Evolutionary conservation across 1,284 basidiomycete genomes (phyloP), one percentile per base, ranked within the genome.

Genomic region (Thecaphora thlaspeos): DNA sequence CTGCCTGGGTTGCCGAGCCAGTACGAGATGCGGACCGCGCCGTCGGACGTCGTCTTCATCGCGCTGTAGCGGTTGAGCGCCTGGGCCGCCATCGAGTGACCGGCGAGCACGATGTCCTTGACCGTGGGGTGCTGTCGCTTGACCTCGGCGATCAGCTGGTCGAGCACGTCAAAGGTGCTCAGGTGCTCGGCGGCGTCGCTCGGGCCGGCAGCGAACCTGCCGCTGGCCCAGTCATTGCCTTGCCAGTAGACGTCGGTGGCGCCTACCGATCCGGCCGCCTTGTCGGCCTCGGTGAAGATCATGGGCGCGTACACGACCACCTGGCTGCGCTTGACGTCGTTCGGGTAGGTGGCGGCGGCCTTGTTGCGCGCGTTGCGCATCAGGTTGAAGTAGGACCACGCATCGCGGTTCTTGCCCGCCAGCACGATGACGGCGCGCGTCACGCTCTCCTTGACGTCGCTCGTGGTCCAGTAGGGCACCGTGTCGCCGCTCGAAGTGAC

Each of bases 351-450:
- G 21, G 41, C 17, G 18, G 63, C 59, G 23, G 68, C 65, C 14
- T 59, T 64, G 28, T 47, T 54, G 17, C 66, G 38, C 2, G 64
- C 61, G 36, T 72, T 74, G 30, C 53, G 23, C 48, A 70, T 60
- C 22, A 74, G 52, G 49, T 68, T 65, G 36, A 62, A 62, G 28
- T 74, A 74, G 54, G 72, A 72, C 71, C 71, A 74, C 17, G 60
- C 40, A 44, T 74, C 71, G 38, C 72, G 65, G 3, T 71, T 28
- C 57, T 66, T 70, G 32, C 68, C 68, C 2, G 60, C 64, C 54
- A 58, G 50, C 3, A 63, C 57, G 30, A 70, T 45, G 17, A 70
- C 56, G 43, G 55, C 61, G 41, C 61, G 53, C 17, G 64, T 55
- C 36, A 70, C 34, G 21, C 26, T 28, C 7, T 11, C 26, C 26